Evolutionary conservation across 2,329 filamentous ascomycete genomes (phyloP).

Genomic region (Colletotrichum euphorbiae): DNA sequence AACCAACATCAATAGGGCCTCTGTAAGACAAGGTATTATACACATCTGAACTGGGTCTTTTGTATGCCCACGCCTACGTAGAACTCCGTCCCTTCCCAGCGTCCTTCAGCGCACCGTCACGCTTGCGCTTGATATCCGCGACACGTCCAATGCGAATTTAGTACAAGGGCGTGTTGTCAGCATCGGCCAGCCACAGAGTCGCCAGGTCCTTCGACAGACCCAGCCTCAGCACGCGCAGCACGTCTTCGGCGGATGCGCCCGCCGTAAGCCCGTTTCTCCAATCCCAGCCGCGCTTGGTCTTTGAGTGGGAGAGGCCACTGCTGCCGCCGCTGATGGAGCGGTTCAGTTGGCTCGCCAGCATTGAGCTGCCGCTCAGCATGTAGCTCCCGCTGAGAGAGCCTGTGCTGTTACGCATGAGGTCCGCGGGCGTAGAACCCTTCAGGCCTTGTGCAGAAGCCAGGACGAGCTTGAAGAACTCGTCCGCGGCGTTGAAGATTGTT

Average conservation of each 20-base stretch:
- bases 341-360: constrained; percentile 73
- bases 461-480: constrained; percentile 82
- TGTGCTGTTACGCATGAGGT: constrained; percentile 69
- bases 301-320: constrained; percentile 46
- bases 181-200: constrained; percentile 75
- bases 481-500: constrained; percentile 78
- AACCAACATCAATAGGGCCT: constrained; percentile 5
- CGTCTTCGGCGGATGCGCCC: constrained; percentile 71
- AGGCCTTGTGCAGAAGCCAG: constrained; percentile 75
- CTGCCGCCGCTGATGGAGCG: constrained; percentile 66
- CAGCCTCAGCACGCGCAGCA: constrained; percentile 78
- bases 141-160: constrained; percentile 42
- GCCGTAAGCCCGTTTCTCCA: constrained; percentile 82
- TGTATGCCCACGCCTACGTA: constrained; percentile 22
- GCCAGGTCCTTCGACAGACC: constrained; percentile 81
- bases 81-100: constrained; percentile 21
- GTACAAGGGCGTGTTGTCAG: constrained; percentile 64
- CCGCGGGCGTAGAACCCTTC: constrained; percentile 72
- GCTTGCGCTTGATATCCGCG: constrained; percentile 33
- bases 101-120: constrained; percentile 9
- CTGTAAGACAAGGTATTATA: constrained; percentile 22
- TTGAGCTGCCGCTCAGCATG: constrained; percentile 78
- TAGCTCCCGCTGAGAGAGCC: constrained; percentile 67
- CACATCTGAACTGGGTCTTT: constrained; percentile 30
- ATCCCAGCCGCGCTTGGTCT: constrained; percentile 75